Evolutionary conservation across 2,329 filamentous ascomycete genomes (phyloP).

Genomic region (Magnaporthiopsis rhizophila): DNA sequence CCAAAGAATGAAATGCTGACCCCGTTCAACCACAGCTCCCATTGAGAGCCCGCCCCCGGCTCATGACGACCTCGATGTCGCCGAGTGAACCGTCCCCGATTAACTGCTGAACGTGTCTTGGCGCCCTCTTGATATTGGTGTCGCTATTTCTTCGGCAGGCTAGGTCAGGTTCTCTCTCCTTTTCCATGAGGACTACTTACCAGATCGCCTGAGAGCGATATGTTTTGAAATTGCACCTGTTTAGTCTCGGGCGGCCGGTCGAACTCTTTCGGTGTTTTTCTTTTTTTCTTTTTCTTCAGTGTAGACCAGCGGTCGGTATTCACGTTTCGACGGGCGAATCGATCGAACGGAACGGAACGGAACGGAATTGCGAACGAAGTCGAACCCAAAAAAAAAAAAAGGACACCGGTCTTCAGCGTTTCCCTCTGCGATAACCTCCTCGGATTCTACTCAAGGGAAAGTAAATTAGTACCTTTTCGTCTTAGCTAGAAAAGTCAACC

Average conservation of each 20-base stretch:
- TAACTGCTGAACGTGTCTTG: neutral
- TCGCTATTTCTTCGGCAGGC: conserved; percentile 1
- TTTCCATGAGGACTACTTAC: conserved; percentile 5
- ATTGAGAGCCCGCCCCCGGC: conserved; percentile 73
- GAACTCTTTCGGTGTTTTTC: conserved; percentile 5
- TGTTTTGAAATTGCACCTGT: conserved; percentile 6
- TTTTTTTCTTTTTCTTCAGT: neutral
- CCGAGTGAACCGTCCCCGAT: conserved; percentile 49
- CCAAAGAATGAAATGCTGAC: neutral
- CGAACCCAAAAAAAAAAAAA: neutral
- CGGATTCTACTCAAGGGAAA: neutral
- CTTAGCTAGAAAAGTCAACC: neutral
- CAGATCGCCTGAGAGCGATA: conserved; percentile 2
- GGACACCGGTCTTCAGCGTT: neutral
- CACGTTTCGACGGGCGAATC: conserved; percentile 6
- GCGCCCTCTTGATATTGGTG: neutral
- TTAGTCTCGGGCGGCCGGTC: conserved; percentile 9
- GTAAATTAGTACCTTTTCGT: neutral
- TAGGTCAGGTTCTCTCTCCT: conserved; percentile 2
- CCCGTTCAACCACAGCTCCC: conserved; percentile 12
- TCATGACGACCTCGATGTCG: conserved; percentile 93
- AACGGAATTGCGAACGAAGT: conserved; percentile 5
- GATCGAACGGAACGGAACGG: conserved; percentile 10
- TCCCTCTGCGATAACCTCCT: neutral
- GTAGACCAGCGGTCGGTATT: conserved; percentile 5